Conservation (phyloP, 441 rosid genomes). For the Eutrema salsugineum region DNA sequence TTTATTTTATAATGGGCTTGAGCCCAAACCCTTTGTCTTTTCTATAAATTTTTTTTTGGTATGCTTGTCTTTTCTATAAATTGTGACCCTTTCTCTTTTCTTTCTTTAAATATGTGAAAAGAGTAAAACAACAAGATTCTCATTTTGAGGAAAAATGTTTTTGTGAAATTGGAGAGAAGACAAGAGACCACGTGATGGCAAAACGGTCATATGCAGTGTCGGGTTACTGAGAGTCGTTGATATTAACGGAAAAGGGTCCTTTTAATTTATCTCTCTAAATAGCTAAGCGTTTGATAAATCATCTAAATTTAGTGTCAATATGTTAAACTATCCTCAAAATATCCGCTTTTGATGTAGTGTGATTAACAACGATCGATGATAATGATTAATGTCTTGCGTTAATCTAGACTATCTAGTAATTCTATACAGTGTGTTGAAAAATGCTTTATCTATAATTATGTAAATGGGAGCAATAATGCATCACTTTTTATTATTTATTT, state of each 20-base stretch:
- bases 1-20: neutral
- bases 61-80: neutral
- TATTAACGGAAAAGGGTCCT: neutral
- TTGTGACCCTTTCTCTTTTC: no score
- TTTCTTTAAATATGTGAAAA: neutral
- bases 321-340: no score
- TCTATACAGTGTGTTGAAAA: neutral
- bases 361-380: neutral
- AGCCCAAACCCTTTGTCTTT: neutral
- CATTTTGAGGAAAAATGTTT: neutral
- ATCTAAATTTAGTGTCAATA: neutral
- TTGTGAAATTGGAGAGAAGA: constrained; percentile 1
- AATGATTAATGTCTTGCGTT: neutral
- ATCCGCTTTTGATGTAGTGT: neutral
- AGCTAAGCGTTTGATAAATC: neutral
- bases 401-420: no score
- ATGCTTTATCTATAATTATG: neutral
- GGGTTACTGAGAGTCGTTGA: neutral
- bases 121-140: neutral
- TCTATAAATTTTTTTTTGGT: no score
- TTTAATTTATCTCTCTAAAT: neutral
- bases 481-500: neutral
- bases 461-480: constrained; percentile 7
- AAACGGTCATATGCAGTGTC: constrained; percentile 16
- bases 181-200: neutral